Percentiles rank a stretch among this genome's conserved stretches.
Evolutionary conservation across 2,329 filamentous ascomycete genomes (phyloP).

Genomic region (Neofusicoccum umdonicola): DNA sequence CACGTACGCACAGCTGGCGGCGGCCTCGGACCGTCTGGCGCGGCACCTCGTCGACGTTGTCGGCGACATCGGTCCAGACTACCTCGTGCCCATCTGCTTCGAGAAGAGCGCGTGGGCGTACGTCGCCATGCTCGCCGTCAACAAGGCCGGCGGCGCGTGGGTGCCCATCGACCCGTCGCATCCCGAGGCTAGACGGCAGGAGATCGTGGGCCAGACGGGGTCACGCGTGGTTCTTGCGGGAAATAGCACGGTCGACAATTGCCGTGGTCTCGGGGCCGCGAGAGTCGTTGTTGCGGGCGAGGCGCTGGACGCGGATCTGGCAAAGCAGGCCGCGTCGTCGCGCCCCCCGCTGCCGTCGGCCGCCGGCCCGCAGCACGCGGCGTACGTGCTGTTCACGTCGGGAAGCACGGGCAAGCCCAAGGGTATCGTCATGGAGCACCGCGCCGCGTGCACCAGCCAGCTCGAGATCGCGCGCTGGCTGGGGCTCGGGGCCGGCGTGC

Average conservation of each 20-base stretch:
- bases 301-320: neutral
- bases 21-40: constrained; percentile 33
- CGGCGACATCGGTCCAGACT: constrained; percentile 18
- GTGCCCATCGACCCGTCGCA: constrained; percentile 30
- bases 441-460: constrained; percentile 22
- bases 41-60: constrained; percentile 32
- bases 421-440: constrained; percentile 32
- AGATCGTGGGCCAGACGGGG: neutral
- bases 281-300: too few species aligned
- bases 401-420: constrained; percentile 26
- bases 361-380: constrained; percentile 8
- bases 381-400: constrained; percentile 27
- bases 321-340: neutral
- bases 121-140: constrained; percentile 37
- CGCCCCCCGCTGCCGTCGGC: constrained; percentile 5
- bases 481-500: constrained; percentile 27
- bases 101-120: constrained; percentile 25
- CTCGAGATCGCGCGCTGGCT: constrained; percentile 10
- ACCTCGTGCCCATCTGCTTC: neutral
- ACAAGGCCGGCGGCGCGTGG: constrained; percentile 32
- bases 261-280: neutral
- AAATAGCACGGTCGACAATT: neutral
- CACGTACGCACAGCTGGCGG: constrained; percentile 48
- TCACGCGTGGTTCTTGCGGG: neutral
- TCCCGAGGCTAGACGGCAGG: neutral